Percentiles rank a stretch among this genome's conserved stretches.
phyloP scores from a whole-genome alignment of 345 rosid genomes.

The Gossypium turneri region DNA sequence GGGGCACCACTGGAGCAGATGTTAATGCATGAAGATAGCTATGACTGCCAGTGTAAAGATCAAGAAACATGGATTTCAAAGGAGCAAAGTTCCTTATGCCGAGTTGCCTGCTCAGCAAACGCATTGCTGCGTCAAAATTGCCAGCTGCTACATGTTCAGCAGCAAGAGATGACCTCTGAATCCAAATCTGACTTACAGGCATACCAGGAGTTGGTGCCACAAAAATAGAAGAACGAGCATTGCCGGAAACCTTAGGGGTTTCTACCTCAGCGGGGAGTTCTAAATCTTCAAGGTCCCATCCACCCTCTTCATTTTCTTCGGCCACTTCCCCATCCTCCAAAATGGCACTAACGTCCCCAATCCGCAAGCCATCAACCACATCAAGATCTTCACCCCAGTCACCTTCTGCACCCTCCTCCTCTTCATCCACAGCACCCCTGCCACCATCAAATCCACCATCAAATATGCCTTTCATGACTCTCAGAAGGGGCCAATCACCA shows the following conservation, averaged over 20 bases:
- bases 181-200: conserved; percentile 91
- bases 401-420: conserved; percentile 66
- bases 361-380: conserved; percentile 55
- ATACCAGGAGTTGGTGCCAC: conserved; percentile 82
- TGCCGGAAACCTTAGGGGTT: conserved; percentile 61
- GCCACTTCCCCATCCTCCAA: conserved; percentile 63
- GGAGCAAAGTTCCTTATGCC: conserved; percentile 76
- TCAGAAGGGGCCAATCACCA: conserved; percentile 94
- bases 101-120: conserved; percentile 80
- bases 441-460: conserved; percentile 78
- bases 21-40: conserved; percentile 66
- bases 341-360: conserved; percentile 51
- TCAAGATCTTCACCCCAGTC: conserved; percentile 91
- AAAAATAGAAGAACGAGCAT: conserved; percentile 57
- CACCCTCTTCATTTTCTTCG: conserved; percentile 71
- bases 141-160: conserved; percentile 99
- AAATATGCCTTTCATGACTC: conserved; percentile 89
- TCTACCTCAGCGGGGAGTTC: conserved; percentile 85
- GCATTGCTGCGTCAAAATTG: conserved; percentile 87
- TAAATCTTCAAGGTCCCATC: conserved; percentile 94
- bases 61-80: conserved; percentile 64
- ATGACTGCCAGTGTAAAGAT: conserved; percentile 74
- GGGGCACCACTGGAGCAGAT: conserved; percentile 65
- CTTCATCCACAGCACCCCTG: conserved; percentile 56
- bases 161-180: conserved; percentile 78